A percentile compares a stretch with the other conserved stretches of the same genome.
Conservation (phyloP, 148 eudicot genomes). For the Cornus kousa region DNA sequence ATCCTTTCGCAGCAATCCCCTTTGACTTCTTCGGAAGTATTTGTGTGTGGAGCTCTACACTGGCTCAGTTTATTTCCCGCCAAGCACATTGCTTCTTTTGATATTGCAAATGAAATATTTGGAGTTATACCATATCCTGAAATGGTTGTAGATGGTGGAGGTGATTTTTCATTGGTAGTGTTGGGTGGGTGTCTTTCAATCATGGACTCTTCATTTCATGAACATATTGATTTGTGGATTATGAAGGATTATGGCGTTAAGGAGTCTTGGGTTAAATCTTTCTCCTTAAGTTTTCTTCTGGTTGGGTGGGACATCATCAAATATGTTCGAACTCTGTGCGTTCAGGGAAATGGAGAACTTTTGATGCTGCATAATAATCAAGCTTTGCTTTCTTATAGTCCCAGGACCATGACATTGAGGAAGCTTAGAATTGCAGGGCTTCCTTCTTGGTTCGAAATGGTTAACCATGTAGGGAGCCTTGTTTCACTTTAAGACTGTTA, state of each 20-base stretch:
- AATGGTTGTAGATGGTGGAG: neutral
- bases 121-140: neutral
- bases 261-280: neutral
- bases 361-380: neutral
- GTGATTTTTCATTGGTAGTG: neutral
- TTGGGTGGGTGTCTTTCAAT: neutral
- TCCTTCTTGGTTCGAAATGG: conserved; percentile 1
- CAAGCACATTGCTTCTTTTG: neutral
- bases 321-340: neutral
- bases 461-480: conserved; percentile 5
- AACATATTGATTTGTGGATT: neutral
- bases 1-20: neutral
- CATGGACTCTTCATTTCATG: neutral
- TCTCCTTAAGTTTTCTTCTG: neutral
- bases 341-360: neutral
- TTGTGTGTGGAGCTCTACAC: conserved; percentile 1
- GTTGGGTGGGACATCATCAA: neutral
- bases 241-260: conserved; percentile 2
- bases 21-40: neutral
- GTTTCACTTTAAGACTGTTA: neutral
- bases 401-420: neutral
- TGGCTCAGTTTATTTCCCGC: neutral
- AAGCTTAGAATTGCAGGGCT: neutral
- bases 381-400: neutral
- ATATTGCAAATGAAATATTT: conserved; percentile 2